Conservation (phyloP, 305 asterid genomes). For the Euphrasia arctica region DNA sequence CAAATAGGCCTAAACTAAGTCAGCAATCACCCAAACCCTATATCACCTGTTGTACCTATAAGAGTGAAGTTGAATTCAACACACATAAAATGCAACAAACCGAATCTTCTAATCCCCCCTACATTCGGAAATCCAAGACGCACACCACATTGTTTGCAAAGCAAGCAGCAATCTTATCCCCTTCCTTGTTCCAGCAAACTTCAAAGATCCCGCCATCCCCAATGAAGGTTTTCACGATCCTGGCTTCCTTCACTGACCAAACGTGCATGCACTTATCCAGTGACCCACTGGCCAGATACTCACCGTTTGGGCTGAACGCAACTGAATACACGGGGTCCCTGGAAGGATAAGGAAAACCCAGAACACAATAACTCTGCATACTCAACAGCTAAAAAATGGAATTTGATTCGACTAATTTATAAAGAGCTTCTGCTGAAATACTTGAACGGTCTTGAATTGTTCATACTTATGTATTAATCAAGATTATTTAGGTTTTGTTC, state of each 20-base stretch:
- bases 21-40: conserved; percentile 1
- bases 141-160: conserved; percentile 83
- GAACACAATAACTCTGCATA: background rate
- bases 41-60: conserved; percentile 2
- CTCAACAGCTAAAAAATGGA: background rate
- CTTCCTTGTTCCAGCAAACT: conserved; percentile 97
- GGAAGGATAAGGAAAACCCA: conserved; percentile 11
- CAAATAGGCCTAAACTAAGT: conserved; percentile 2
- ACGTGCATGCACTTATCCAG: conserved; percentile 84
- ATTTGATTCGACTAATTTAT: background rate
- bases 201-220: conserved; percentile 92
- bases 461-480: conserved; percentile 3
- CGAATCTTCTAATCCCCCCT: conserved; percentile 17
- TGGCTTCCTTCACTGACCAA: conserved; percentile 96
- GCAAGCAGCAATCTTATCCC: conserved; percentile 85
- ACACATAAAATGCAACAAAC: background rate
- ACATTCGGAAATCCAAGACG: conserved; percentile 88
- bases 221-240: conserved; percentile 67
- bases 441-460: background rate
- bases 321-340: conserved; percentile 94
- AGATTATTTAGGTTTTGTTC: background rate
- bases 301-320: conserved; percentile 89
- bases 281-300: conserved; percentile 93
- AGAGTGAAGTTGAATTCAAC: background rate
- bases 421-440: background rate